Evolutionary conservation across 108 stramenopile genomes (phyloP), one percentile per base, ranked within the genome.

Genomic region (Nannochloropsis salina): DNA sequence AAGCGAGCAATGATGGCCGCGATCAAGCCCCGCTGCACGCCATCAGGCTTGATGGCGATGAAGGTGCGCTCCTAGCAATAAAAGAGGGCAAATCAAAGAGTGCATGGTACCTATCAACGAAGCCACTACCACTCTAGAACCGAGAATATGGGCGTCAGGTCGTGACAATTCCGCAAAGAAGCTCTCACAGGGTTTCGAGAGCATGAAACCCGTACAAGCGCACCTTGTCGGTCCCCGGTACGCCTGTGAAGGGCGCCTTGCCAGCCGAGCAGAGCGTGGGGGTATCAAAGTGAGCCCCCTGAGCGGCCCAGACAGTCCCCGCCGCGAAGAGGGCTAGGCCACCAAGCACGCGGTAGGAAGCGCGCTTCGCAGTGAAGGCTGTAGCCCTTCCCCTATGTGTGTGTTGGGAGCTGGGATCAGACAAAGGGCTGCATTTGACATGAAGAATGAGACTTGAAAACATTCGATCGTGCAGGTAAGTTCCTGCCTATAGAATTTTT

Each of bases 1-100:
- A 97, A 97, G 44, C 97, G 92, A 42, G 90, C 87, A 83, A 96
- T 90, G 83, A 97, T 96, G 85, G 94, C 93, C 80, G 95, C 96
- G 41, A 97, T 94, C 44, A 97, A 91, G 84, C 94, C 94, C 80
- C 97, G 90, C 86, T 97, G 94, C 21, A 95, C 94, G 43, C 95
- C 95, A 90, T 95, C 94, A 44, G 94, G 94, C 88, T 95, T 94
- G 92, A 94, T 89, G 92, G 92, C 90, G 44, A 91, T 83, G 51
- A 43, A 88, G 6, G 85, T 87, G 11, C 82, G 82, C 47, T 86
- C 85, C 41, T 31, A 9, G 6, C 22, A 79, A 6, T 15, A 43
- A 1, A 41, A 9, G 22, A 83, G 21, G 43, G 11, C 20, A 81
- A 21, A 43, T 20, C 31, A 9, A 22, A 42, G 15, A 10, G 44